These are phyloP conservation scores for Talaromyces atroroseus DNA, from an alignment of 2,329 filamentous ascomycete species.

Conservation along the genomic window DNA sequence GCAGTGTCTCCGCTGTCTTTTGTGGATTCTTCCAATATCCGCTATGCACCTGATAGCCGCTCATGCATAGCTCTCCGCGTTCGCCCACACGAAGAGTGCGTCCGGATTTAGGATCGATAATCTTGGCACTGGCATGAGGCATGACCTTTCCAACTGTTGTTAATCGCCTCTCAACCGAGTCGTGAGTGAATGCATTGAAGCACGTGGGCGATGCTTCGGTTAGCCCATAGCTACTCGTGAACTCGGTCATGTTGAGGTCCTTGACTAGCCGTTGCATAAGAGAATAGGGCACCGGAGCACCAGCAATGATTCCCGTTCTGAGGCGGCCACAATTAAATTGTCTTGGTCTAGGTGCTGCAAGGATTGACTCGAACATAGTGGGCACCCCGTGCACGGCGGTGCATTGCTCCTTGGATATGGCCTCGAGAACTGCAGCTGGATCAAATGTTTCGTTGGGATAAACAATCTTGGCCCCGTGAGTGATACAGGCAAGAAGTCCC, in stretches of 20 bases:
- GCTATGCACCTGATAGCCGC: constrained; percentile 65
- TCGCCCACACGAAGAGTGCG: constrained; percentile 61
- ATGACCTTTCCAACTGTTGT: constrained; percentile 71
- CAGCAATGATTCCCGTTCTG: constrained; percentile 73
- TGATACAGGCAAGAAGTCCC: constrained; percentile 65
- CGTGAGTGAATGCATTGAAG: constrained; percentile 73
- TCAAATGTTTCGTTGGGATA: constrained; percentile 73
- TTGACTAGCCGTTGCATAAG: constrained; percentile 68
- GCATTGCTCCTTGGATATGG: constrained; percentile 61
- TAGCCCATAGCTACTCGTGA: constrained; percentile 62
- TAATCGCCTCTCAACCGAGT: constrained; percentile 61
- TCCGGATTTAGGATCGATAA: constrained; percentile 58
- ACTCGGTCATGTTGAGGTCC: constrained; percentile 69
- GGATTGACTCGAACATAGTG: constrained; percentile 71
- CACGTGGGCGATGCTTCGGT: constrained; percentile 76
- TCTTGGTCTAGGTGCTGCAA: constrained; percentile 44
- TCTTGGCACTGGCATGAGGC: constrained; percentile 71
- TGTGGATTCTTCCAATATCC: constrained; percentile 40
- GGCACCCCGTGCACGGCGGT: constrained; percentile 77
- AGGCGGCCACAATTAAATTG: constrained; percentile 50
- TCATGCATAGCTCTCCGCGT: constrained; percentile 69
- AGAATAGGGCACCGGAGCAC: constrained; percentile 68
- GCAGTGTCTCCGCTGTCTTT: constrained; percentile 67
- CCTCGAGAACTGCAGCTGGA: constrained; percentile 58
- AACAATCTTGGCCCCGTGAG: constrained; percentile 69